Conservation (phyloP, 2,329 filamentous ascomycete species). For the Geosmithia morbida region DNA sequence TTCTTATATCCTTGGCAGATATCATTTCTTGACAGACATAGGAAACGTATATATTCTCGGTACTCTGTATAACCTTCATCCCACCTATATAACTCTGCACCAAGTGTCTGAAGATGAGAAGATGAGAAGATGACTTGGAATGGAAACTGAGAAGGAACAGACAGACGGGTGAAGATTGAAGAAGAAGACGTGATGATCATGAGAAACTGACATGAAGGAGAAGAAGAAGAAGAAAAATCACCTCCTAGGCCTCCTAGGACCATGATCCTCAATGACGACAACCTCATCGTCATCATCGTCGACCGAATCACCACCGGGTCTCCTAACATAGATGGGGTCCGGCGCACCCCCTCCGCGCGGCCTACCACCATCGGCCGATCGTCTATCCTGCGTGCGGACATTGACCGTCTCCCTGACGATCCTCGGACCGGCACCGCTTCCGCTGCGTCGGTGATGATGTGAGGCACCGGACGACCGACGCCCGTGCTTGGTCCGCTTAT, state of each 20-base stretch:
- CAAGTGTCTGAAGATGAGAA: too few relatives aligned
- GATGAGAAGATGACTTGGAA: too few relatives aligned
- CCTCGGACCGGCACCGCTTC: neutral
- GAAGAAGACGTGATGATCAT: too few relatives aligned
- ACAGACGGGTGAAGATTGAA: too few relatives aligned
- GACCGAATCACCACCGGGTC: neutral
- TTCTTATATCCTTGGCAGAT: too few relatives aligned
- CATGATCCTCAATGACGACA: constrained; percentile 19
- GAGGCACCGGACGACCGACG: constrained; percentile 2
- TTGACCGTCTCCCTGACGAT: constrained; percentile 13
- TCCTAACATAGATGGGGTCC: constrained; percentile 11
- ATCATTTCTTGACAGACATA: too few relatives aligned
- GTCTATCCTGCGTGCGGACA: constrained; percentile 10
- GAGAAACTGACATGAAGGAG: neutral
- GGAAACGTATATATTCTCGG: too few relatives aligned
- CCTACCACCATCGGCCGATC: neutral
- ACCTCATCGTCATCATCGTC: constrained; percentile 12
- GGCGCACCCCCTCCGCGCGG: constrained; percentile 1
- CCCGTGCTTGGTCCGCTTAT: neutral
- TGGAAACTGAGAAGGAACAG: too few relatives aligned
- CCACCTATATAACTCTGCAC: too few relatives aligned
- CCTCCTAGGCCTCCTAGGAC: constrained; percentile 1
- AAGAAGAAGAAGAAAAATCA: neutral
- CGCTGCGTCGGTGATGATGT: constrained; percentile 1
- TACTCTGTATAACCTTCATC: too few relatives aligned